Evolutionary conservation across 176 grass and related monocot species (phyloP), one percentile per base, ranked within the genome.

Genomic region (Elaeis guineensis): DNA sequence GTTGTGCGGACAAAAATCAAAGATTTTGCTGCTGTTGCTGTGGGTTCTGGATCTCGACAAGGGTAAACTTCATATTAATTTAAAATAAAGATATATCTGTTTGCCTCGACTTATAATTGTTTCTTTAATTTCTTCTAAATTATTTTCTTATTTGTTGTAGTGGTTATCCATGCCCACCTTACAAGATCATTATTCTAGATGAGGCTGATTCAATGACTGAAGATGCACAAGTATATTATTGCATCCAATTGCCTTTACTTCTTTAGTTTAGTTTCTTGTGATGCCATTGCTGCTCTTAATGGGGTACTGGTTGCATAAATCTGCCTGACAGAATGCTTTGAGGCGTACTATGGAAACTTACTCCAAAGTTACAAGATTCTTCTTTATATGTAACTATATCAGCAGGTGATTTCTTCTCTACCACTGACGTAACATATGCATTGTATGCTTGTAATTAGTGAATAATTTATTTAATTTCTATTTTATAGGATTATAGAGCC

Each of bases 131-230:
- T 65, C 28, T 23, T 24, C 23, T 17, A 5, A 7, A 23, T 15
- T 23, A 69, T 51, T 57, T n/a, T 59, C 57, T 60, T 16, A 26
- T 82, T 57, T 9, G 57, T 49, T 75, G 63, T 70, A 83, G 81
- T 63, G 82, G 87, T 73, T 92, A 97, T 70, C 87, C 87, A 51
- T 97, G 93, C 74, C 93, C 93, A 56, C 93, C 84, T 54, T 97
- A 89, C 84, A 97, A 97, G 74, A 92, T 97, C 71, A 92, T 97
- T 67, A 89, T 97, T 75, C 81, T 97, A 24, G 93, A 97, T 75
- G 93, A 97, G 83, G 93, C 93, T 62, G 93, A 97, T 89, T 97
- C 93, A 3, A 92, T 97, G 93, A 97, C 93, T 54, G 93, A 97
- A 83, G 93, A 97, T 85, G 93, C 93, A 57, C 93, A 97, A 80